These are phyloP conservation scores for Pyrenochaeta sp. DNA, from an alignment of 2,329 filamentous ascomycete genomes.

Conservation along the genomic window DNA sequence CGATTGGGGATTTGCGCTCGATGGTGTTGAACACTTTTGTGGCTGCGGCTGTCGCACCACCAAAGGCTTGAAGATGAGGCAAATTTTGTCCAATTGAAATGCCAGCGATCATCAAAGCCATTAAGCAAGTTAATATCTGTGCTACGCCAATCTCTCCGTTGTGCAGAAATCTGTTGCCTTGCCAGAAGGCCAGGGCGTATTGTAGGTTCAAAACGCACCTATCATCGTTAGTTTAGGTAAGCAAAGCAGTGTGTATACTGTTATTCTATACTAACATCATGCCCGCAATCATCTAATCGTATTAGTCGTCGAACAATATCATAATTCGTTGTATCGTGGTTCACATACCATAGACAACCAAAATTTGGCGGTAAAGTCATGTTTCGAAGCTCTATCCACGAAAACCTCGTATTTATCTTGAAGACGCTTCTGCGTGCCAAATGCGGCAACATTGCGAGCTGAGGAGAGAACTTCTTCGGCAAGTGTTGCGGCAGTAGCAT, in stretches of 20 bases:
- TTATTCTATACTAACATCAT: conserved; percentile 80
- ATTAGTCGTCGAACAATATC: too few relatives aligned
- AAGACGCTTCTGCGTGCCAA: conserved; percentile 92
- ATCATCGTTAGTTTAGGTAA: not conserved
- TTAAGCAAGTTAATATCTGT: conserved; percentile 81
- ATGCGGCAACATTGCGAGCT: conserved; percentile 89
- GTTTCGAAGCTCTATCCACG: conserved; percentile 74
- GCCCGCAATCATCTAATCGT: conserved; percentile 84
- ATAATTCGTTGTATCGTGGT: too few relatives aligned
- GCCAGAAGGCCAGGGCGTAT: conserved; percentile 56
- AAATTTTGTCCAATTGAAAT: conserved; percentile 77
- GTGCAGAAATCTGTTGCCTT: conserved; percentile 64
- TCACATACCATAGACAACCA: conserved; percentile 71
- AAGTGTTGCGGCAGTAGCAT: conserved; percentile 83
- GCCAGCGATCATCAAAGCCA: conserved; percentile 91
- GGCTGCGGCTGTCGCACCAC: conserved; percentile 80
- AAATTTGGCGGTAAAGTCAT: conserved; percentile 77
- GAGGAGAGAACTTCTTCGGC: conserved; percentile 96
- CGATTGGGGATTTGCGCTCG: conserved; percentile 83
- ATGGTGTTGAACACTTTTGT: conserved; percentile 95
- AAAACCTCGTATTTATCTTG: conserved; percentile 83
- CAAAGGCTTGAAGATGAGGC: conserved; percentile 87
- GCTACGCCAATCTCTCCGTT: conserved; percentile 67
- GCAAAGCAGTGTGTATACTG: not conserved
- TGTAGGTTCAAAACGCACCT: conserved; percentile 78